Base-by-base conservation (phyloP, 2,329 filamentous ascomycete species). In the Fusarium sp. region DNA sequence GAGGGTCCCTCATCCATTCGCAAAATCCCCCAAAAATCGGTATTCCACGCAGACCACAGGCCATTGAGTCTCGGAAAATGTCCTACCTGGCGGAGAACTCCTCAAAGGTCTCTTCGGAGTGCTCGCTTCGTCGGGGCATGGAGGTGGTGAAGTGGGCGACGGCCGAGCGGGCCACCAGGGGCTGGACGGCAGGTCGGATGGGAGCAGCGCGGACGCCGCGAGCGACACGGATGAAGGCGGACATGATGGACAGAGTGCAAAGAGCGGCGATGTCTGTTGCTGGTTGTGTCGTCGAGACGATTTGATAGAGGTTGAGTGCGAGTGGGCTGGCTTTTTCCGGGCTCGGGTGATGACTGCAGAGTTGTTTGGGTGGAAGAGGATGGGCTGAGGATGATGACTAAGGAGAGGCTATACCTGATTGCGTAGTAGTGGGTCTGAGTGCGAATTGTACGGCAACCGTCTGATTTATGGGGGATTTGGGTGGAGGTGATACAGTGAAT, bases 91-190 rank as follows among this genome's bases (percentile, higher is more conserved):
- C 92, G 84, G 93, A 94, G 84, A 99, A 99, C 87, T 98, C 94
- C 87, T 99, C 96, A 77, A 97, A 99, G 78, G 92, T 97, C 90
- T 99, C 96, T 84, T 99, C 96, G 79, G 91, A 89, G 83, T 97
- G 93, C 79, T 87, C 84, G 79, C 81, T 81, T 75, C 83, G 84
- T 79, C 85, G 82, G 78, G 85, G 79, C 75, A 83, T 79, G 67
- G 84, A 86, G 79, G 89, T 91, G 86, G 87, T 91, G 84, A 91
- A 91, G 84, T 84, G 83, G 76, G 84, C 81, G 75, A 88, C 82
- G 76, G 84, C 82, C 74, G 85, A 82, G 77, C 84, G 85, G 76
- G 84, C 85, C 79, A 85, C 83, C 76, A 89, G 80, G 79, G 87
- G 84, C 76, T 79, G 77, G 78, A 81, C 82, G 80, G 86, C 84